Evolutionary conservation across 192 early-diverging fungal species (phyloP).

Genomic region (Spizellomyces sp.): DNA sequence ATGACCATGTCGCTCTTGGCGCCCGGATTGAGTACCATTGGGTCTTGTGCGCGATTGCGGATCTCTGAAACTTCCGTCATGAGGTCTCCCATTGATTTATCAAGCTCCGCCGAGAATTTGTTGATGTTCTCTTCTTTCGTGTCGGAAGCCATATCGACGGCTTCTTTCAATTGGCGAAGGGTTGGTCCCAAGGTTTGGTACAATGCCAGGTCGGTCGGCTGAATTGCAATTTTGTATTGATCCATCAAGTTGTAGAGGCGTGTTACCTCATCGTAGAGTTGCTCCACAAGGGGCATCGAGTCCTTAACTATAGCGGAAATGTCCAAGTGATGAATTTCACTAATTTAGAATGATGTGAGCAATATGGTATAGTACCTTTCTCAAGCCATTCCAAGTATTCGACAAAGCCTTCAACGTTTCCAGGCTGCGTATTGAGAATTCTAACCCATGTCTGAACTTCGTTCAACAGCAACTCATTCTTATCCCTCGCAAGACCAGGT

Average conservation of each 20-base stretch:
- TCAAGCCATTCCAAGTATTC: constrained; percentile 66
- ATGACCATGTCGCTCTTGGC: constrained; percentile 55
- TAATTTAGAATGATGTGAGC: constrained; percentile 14
- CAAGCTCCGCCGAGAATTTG: constrained; percentile 56
- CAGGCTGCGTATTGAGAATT: constrained; percentile 53
- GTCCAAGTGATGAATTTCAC: neutral
- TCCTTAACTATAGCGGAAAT: constrained; percentile 44
- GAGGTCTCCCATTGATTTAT: constrained; percentile 48
- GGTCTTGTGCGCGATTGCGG: constrained; percentile 60
- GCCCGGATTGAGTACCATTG: constrained; percentile 56
- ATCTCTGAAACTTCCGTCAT: constrained; percentile 59
- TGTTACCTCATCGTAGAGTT: constrained; percentile 51
- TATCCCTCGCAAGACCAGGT: constrained; percentile 57
- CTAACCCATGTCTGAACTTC: constrained; percentile 64
- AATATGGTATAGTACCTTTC: constrained; percentile 41
- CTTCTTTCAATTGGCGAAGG: constrained; percentile 55
- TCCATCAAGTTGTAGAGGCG: constrained; percentile 54
- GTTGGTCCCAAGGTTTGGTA: constrained; percentile 63
- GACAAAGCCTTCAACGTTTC: constrained; percentile 61
- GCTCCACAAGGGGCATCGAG: constrained; percentile 46
- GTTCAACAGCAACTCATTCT: constrained; percentile 60
- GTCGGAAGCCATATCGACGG: constrained; percentile 58
- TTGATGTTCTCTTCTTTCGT: constrained; percentile 61
- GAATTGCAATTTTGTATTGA: constrained; percentile 51
- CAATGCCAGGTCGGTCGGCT: constrained; percentile 62